Conservation (phyloP, 2,329 filamentous ascomycete species). For the Pleoardoris graminearum region DNA sequence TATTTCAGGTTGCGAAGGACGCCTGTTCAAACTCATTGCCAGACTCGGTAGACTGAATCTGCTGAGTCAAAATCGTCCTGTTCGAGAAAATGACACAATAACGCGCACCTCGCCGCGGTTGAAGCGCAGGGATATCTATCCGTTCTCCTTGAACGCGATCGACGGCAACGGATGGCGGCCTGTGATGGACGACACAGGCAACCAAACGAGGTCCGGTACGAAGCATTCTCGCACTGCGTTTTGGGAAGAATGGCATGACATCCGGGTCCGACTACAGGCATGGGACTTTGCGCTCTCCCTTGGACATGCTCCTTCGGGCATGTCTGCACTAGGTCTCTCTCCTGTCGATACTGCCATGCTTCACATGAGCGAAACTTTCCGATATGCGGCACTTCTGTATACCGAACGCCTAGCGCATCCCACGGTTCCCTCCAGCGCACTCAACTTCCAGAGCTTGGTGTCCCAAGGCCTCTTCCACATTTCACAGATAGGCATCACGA, state of each 20-base stretch:
- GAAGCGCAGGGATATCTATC: slow-evolving; percentile 55
- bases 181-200: slow-evolving; percentile 54
- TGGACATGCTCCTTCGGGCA: slow-evolving; percentile 14
- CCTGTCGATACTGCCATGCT: slow-evolving; percentile 72
- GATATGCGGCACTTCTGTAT: slow-evolving; percentile 85
- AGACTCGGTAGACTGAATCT: slow-evolving; percentile 83
- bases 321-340: slow-evolving; percentile 32
- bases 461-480: slow-evolving; percentile 83
- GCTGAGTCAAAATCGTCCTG: slow-evolving; percentile 68
- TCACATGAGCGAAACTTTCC: slow-evolving; percentile 87
- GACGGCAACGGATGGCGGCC: slow-evolving; percentile 70
- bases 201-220: slow-evolving; percentile 48
- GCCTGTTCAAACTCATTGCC: slow-evolving; percentile 83
- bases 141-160: slow-evolving; percentile 60
- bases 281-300: slow-evolving; percentile 67
- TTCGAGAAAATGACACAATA: slow-evolving; percentile 44
- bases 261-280: slow-evolving; percentile 73
- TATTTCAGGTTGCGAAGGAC: slow-evolving; percentile 81
- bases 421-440: slow-evolving; percentile 69
- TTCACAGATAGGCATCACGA: slow-evolving; percentile 72
- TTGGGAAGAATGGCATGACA: slow-evolving; percentile 84
- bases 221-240: slow-evolving; percentile 66
- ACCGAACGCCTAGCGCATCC: slow-evolving; percentile 85
- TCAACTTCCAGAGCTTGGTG: slow-evolving; percentile 81
- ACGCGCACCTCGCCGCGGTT: slow-evolving; percentile 39